Evolutionary conservation across 1,284 basidiomycete species (phyloP).

Genomic region (Puccinia horiana): DNA sequence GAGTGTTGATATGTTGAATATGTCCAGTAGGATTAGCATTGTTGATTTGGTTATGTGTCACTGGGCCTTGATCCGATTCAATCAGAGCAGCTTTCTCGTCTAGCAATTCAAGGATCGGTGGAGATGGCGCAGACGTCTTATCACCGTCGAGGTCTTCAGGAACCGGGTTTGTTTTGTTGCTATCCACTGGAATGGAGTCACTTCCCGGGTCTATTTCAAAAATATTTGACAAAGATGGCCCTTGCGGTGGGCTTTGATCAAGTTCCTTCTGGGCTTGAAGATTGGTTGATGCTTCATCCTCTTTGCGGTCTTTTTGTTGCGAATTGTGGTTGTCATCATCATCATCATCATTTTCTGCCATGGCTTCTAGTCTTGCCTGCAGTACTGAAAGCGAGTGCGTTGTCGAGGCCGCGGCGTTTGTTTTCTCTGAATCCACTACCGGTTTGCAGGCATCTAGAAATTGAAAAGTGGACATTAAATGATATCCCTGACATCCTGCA

Average conservation of each 20-base stretch:
- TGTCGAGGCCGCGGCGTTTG: background rate
- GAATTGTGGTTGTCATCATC: background rate
- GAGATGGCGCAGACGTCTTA: background rate
- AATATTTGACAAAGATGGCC: slow-evolving; percentile 6
- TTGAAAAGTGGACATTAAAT: background rate
- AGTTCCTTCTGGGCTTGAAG: background rate
- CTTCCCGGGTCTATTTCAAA: background rate
- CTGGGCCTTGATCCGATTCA: slow-evolving; percentile 9
- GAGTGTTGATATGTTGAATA: slow-evolving; percentile 2
- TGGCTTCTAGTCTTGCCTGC: slow-evolving; percentile 14
- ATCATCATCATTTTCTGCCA: slow-evolving; percentile 18
- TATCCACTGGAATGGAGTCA: background rate
- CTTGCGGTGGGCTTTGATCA: background rate
- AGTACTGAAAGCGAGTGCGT: slow-evolving; percentile 2
- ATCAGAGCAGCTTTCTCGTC: background rate
- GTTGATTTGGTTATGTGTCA: background rate
- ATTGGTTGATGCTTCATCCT: background rate
- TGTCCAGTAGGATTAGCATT: background rate
- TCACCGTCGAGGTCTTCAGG: background rate
- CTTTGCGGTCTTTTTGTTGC: background rate
- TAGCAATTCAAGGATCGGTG: background rate
- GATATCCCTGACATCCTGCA: background rate
- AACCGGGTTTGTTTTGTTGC: background rate
- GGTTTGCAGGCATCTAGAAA: background rate
- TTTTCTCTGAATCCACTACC: background rate